phyloP scores from a whole-genome alignment of 768 basidiomycete species.

The Kwoniella sp. region DNA sequence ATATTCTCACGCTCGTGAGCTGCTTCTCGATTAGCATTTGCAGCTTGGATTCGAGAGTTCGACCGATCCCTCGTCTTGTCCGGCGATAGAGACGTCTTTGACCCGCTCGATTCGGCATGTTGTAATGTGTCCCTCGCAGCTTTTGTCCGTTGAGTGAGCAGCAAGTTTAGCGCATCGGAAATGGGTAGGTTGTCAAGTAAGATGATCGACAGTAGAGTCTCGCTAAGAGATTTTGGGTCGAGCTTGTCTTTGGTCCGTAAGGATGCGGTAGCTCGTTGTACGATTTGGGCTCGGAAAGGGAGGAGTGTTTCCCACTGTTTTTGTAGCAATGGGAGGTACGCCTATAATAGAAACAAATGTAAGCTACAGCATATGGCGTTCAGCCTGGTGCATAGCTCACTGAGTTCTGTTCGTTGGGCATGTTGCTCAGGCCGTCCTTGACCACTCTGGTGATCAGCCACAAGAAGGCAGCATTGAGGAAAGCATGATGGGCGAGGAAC shows the following conservation, averaged over 20 bases:
- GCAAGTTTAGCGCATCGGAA: conserved; percentile 68
- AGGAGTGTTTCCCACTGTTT: conserved; percentile 90
- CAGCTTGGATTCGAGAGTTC: conserved; percentile 27
- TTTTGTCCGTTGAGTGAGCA: conserved; percentile 64
- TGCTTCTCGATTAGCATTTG: conserved; percentile 18
- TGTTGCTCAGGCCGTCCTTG: conserved; percentile 69
- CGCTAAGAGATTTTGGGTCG: conserved; percentile 60
- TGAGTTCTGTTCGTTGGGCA: conserved; percentile 66
- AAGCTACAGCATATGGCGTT: no score
- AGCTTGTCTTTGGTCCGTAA: conserved; percentile 66
- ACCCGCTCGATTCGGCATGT: conserved; percentile 9
- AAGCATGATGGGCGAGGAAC: conserved; percentile 75
- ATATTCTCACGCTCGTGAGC: conserved; percentile 31
- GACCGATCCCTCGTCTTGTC: conserved; percentile 14
- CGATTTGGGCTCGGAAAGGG: conserved; percentile 83
- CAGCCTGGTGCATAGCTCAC: no score
- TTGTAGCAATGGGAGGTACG: conserved; percentile 82
- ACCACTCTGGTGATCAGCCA: conserved; percentile 84
- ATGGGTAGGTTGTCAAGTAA: conserved; percentile 85
- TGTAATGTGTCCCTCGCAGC: conserved; percentile 45
- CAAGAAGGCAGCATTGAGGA: conserved; percentile 81
- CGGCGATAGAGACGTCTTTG: conserved; percentile 5
- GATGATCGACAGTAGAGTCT: conserved; percentile 77
- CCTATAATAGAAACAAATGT: conserved; percentile 58
- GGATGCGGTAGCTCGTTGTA: conserved; percentile 81